These are phyloP conservation scores for Ilyonectria mors-panacis DNA, from an alignment of 2,329 filamentous ascomycete species.

Conservation along the genomic window DNA sequence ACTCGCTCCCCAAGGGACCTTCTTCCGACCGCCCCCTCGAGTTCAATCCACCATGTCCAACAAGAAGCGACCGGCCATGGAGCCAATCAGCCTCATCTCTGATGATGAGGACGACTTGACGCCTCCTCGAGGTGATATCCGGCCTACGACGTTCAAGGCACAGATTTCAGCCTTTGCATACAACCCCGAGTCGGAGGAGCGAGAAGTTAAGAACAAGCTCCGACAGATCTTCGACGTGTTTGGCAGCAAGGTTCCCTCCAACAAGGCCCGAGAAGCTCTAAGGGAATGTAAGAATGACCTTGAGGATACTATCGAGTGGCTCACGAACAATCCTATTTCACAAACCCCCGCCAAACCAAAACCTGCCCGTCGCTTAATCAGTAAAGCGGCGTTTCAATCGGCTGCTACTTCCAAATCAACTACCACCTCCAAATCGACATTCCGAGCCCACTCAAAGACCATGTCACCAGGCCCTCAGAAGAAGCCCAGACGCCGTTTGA, in stretches of 20 bases:
- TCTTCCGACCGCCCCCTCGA: slow-evolving; percentile 69
- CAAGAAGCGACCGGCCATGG: slow-evolving; percentile 55
- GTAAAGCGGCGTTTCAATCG: slow-evolving; percentile 48
- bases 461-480: slow-evolving; percentile 51
- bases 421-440: slow-evolving; percentile 26
- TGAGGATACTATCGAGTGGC: slow-evolving; percentile 53
- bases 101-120: slow-evolving; percentile 64
- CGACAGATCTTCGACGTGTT: slow-evolving; percentile 56
- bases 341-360: slow-evolving; percentile 39
- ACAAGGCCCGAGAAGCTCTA: slow-evolving; percentile 54
- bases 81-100: slow-evolving; percentile 64
- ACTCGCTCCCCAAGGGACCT: slow-evolving; percentile 84
- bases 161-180: slow-evolving; percentile 61
- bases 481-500: slow-evolving; percentile 52
- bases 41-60: slow-evolving; percentile 40
- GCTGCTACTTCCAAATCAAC: slow-evolving; percentile 36
- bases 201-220: slow-evolving; percentile 52
- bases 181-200: slow-evolving; percentile 61
- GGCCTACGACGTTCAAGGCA: slow-evolving; percentile 69
- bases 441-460: slow-evolving; percentile 38
- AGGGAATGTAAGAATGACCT: slow-evolving; percentile 52
- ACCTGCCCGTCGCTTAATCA: slow-evolving; percentile 50
- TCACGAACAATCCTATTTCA: slow-evolving; percentile 40
- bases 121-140: slow-evolving; percentile 73
- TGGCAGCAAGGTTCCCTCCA: slow-evolving; percentile 49